Conservation (phyloP, 805 yeast genomes). For the Candida anglica region DNA sequence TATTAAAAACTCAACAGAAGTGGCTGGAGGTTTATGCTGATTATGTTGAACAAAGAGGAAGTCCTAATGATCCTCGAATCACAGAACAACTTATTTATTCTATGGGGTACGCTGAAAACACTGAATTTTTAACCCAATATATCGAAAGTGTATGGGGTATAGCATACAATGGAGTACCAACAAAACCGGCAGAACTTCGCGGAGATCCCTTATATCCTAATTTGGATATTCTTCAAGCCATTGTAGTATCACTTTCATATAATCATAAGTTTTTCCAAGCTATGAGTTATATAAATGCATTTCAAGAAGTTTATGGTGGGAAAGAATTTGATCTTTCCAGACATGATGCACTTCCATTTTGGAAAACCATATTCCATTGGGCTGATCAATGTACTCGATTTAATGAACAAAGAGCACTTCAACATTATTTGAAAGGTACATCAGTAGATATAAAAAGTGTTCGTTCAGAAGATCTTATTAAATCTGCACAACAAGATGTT, state of each 20-base stretch:
- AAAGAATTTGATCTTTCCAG: conserved; percentile 14
- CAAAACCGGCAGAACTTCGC: conserved; percentile 10
- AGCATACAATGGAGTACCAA: conserved; percentile 15
- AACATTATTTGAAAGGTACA: conserved; percentile 19
- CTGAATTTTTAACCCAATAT: conserved; percentile 14
- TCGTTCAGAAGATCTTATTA: conserved; percentile 10
- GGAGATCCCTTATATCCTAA: conserved; percentile 18
- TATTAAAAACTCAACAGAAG: conserved; percentile 3
- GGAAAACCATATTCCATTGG: conserved; percentile 37
- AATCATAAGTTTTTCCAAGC: conserved; percentile 27
- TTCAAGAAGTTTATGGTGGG: conserved; percentile 24
- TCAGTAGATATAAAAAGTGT: conserved; percentile 4
- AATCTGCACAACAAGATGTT: conserved; percentile 21
- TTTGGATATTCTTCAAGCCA: conserved; percentile 20
- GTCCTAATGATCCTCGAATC: neutral
- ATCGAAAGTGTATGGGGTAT: conserved; percentile 32
- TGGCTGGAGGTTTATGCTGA: conserved; percentile 3
- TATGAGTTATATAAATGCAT: conserved; percentile 30
- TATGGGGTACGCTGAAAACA: conserved; percentile 23
- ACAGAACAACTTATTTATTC: conserved; percentile 25
- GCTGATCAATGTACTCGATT: conserved; percentile 29
- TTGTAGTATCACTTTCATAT: conserved; percentile 29
- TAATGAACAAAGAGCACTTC: conserved; percentile 22
- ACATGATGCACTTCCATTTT: conserved; percentile 19
- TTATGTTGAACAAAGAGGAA: neutral